phyloP scores from a whole-genome alignment of 208 protist species.

The Acanthamoeba culbertsoni region DNA sequence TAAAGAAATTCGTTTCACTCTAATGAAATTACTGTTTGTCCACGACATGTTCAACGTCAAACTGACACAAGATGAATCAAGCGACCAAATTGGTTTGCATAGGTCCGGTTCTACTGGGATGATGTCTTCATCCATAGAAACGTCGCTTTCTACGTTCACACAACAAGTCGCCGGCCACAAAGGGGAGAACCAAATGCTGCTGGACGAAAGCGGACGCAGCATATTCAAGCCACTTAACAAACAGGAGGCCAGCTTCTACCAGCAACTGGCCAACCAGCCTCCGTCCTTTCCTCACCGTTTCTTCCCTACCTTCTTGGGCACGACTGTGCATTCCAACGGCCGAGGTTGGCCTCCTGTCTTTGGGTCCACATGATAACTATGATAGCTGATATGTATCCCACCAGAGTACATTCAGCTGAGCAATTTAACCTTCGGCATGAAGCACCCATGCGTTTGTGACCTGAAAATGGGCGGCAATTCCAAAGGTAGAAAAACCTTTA shows the following conservation, averaged over 20 bases:
- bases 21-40: too few species aligned
- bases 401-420: neutral
- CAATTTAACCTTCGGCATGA: neutral
- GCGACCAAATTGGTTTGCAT: too few species aligned
- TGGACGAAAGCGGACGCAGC: neutral
- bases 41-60: too few species aligned
- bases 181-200: neutral
- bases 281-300: neutral
- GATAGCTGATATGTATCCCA: neutral
- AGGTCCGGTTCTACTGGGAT: too few species aligned
- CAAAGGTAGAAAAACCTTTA: neutral
- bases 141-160: neutral
- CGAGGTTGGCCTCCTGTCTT: neutral
- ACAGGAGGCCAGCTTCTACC: neutral
- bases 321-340: neutral
- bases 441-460: neutral
- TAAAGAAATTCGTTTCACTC: too few species aligned
- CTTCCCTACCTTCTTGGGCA: neutral
- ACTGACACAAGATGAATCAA: too few species aligned
- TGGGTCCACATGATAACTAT: neutral
- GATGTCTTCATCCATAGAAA: too few species aligned
- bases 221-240: neutral
- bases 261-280: neutral
- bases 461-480: constrained; percentile 26
- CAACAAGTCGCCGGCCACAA: constrained; percentile 6